Evolutionary conservation across 2,329 filamentous ascomycete species (phyloP), one percentile per base, ranked within the genome.

Genomic region (Fusarium decemcellulare): DNA sequence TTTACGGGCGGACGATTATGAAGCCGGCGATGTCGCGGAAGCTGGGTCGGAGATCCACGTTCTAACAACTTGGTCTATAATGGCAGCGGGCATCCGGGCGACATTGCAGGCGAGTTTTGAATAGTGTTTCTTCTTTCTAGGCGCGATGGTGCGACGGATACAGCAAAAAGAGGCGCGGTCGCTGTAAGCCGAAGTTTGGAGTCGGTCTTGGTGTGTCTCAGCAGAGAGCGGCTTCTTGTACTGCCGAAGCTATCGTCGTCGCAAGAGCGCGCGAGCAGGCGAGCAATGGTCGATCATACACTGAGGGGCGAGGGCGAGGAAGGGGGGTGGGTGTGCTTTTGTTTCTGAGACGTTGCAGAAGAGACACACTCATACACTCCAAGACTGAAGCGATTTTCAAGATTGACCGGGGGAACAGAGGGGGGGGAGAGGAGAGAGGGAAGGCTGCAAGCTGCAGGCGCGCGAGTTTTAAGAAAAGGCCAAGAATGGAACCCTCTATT

Each of bases 41-140:
- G 51, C 77, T 79, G 77, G 78, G 82, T 81, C 76, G 59, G 67
- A 65, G 56, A 64, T 70, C 67, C 62, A 67, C 60, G 71, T 60
- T 71, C 63, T 68, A 60, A 54, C 48, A 54, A 52, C 65, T 59
- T 61, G 67, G 59, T 66, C 71, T 73, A 73, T 62, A 52, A 70
- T 57, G 48, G 51, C 50, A 55, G 63, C 53, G 37, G 81, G 86
- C 86, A 88, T 87, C 79, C 83, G 85, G 82, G 81, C 85, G 82
- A 79, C 81, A 85, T 84, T 74, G 74, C 34, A 50, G 58, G 9
- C 40, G 16, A 12, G 47, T n/a, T 51, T 37, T 29, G 68, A 68
- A 79, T 72, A 67, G 53, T 57, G 44, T 48, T 37, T 61, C 60
- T 18, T 39, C 29, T 46, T 37, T 65, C 37, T 43, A 48, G 30